Conservation (phyloP, 1,284 basidiomycete genomes). For the Ceratobasidium papillatum region DNA sequence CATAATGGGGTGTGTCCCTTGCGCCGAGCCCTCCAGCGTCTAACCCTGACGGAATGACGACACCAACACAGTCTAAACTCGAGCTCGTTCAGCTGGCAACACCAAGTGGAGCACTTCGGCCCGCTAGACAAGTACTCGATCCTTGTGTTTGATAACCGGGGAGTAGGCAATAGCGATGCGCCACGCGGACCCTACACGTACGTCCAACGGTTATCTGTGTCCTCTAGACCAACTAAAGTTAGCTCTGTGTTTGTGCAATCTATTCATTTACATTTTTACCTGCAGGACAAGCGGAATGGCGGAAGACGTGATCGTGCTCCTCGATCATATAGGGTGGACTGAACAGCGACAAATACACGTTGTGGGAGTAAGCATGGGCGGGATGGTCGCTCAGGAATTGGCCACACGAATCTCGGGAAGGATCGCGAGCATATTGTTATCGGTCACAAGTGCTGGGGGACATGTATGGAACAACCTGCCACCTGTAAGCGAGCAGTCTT, state of each 20-base stretch:
- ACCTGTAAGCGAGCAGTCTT: conserved; percentile 57
- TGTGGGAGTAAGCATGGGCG: conserved; percentile 83
- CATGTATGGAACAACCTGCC: conserved; percentile 65
- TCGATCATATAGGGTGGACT: conserved; percentile 80
- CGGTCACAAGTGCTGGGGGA: conserved; percentile 76
- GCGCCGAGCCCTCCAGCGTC: conserved; percentile 3
- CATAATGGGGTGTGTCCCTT: conserved; percentile 68
- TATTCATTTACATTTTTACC: background rate
- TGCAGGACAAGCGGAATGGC: conserved; percentile 80
- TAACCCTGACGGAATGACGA: background rate
- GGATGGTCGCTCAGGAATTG: conserved; percentile 83
- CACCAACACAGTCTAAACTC: conserved; percentile 60
- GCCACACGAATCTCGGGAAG: conserved; percentile 71
- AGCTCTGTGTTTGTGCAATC: conserved; percentile 19
- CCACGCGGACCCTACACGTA: conserved; percentile 75
- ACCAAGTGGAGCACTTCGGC: conserved; percentile 50
- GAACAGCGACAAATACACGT: conserved; percentile 69
- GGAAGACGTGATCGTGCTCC: conserved; percentile 71
- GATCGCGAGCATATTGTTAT: conserved; percentile 70
- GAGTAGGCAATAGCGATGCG: conserved; percentile 79
- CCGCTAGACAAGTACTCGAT: conserved; percentile 67
- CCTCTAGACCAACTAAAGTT: background rate
- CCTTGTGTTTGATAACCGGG: conserved; percentile 88
- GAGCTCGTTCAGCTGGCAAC: conserved; percentile 68
- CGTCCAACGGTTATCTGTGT: conserved; percentile 43